A percentile compares a stretch with the other conserved stretches of the same genome.
These are phyloP conservation scores for Fraxinus sp. DNA, from an alignment of 305 asterid species.

Conservation along the genomic window DNA sequence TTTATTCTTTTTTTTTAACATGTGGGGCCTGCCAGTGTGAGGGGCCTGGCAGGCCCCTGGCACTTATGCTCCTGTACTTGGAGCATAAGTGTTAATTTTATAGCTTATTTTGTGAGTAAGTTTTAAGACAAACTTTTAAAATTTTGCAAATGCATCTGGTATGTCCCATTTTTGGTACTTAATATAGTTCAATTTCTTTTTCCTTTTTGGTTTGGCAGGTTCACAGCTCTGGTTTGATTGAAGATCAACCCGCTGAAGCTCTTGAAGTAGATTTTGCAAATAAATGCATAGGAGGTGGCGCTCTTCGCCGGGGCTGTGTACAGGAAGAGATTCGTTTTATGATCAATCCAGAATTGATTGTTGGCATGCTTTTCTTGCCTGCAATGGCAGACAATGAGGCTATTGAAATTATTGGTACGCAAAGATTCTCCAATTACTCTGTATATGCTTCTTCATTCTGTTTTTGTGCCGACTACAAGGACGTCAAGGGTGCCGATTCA, in stretches of 20 bases:
- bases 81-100: no score
- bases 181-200: neutral
- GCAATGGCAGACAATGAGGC: conserved; percentile 85
- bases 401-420: conserved; percentile 79
- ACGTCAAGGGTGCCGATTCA: conserved; percentile 49
- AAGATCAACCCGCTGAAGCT: conserved; percentile 66
- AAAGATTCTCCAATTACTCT: conserved; percentile 75
- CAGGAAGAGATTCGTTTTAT: conserved; percentile 97
- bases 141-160: neutral
- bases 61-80: no score
- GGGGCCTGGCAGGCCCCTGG: no score
- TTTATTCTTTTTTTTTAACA: no score
- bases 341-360: conserved; percentile 84
- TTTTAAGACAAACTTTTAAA: neutral
- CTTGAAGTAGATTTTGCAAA: conserved; percentile 93
- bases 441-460: conserved; percentile 88
- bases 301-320: conserved; percentile 76
- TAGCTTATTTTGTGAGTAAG: neutral
- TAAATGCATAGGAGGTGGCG: conserved; percentile 87
- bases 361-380: conserved; percentile 73
- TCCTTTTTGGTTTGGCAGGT: conserved; percentile 36
- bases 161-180: conserved; percentile 3
- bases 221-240: conserved; percentile 60
- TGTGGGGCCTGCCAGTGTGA: no score
- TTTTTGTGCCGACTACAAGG: conserved; percentile 56